Base-by-base conservation (phyloP, 345 rosid genomes). In the Brassica cretica region DNA sequence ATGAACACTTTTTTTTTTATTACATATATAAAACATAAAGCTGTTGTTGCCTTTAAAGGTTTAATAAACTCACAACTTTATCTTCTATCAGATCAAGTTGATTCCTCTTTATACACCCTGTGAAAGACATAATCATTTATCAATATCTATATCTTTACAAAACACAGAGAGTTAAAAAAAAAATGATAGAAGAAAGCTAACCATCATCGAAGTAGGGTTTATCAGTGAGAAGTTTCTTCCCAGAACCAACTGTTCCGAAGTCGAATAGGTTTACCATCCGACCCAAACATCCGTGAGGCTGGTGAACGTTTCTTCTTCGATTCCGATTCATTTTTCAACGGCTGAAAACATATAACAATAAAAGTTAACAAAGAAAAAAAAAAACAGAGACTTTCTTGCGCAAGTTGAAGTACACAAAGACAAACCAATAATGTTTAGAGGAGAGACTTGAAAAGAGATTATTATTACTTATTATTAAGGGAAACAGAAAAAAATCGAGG, bases 211-310 rank as follows among this genome's bases (percentile, higher is more conserved):
- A 51, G 80, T 86, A 89, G 3, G 87, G 91, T 71, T 81, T 88
- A 25, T 80, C 80, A 59, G 82, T 74, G 53, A 84, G 85, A 61
- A 84, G 4, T 21, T 81, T 74, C 68, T 82, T 84, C 37, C 84
- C 88, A n/a, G 18, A n/a, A 51, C 2, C 2, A 56, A 76, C 76
- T 0, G 86, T 75, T 61, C 88, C 91, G 75, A 87, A 83, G 78
- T 92, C 93, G 67, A 92, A 90, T 61, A 90, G 88, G 85, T 89
- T 84, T 14, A 84, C 85, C 87, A 84, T 72, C 15, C 85, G 78
- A 58, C 82, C 78, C 68, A 82, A 71, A 68, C 87, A 90, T 81
- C 97, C 56, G 3, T n/a, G 55, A 14, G 55, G 8, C 56, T 51
- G 80, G 39, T 25, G 12, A 72, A 68, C 82, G 76, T 86, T 90